Evolutionary conservation across 179 eudicot species (phyloP).

Genomic region (Patellifolia procumbens): DNA sequence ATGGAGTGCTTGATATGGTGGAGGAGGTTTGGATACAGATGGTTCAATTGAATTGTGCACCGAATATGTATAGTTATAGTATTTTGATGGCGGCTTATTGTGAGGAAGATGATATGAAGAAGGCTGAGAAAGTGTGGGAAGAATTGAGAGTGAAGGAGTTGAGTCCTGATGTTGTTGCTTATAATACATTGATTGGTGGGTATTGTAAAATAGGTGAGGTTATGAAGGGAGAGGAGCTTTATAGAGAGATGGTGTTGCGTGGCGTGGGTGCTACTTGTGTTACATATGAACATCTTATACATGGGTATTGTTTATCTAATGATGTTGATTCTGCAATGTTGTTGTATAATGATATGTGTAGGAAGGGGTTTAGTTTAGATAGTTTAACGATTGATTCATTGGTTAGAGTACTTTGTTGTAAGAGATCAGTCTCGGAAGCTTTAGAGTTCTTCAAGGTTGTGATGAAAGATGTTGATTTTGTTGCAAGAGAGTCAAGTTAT

Average conservation of each 20-base stretch:
- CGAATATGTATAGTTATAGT: conserved; percentile 53
- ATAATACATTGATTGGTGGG: conserved; percentile 76
- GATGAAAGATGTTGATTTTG: conserved; percentile 40
- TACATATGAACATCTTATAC: conserved; percentile 73
- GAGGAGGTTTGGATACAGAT: conserved; percentile 71
- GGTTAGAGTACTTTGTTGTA: conserved; percentile 44
- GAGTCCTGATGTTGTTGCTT: conserved; percentile 53
- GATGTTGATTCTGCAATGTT: conserved; percentile 55
- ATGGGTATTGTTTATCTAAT: conserved; percentile 67
- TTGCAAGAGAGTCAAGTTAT: conserved; percentile 47
- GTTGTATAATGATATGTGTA: conserved; percentile 59
- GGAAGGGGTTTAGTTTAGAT: conserved; percentile 54
- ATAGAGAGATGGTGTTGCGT: conserved; percentile 58
- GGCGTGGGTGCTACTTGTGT: conserved; percentile 52
- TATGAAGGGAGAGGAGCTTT: conserved; percentile 65
- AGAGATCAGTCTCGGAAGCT: conserved; percentile 46
- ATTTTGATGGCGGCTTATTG: conserved; percentile 70
- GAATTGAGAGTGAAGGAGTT: conserved; percentile 56
- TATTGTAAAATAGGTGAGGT: conserved; percentile 65
- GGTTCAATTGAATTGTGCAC: conserved; percentile 40
- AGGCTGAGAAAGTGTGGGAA: conserved; percentile 62
- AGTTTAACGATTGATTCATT: conserved; percentile 51
- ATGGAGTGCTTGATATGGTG: conserved; percentile 52
- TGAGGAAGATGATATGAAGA: conserved; percentile 55
- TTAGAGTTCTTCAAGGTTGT: conserved; percentile 46